A percentile compares a stretch with the other conserved stretches of the same genome.
Evolutionary conservation across 805 yeast species (phyloP).

Genomic region (Maudiozyma saulgeensis): DNA sequence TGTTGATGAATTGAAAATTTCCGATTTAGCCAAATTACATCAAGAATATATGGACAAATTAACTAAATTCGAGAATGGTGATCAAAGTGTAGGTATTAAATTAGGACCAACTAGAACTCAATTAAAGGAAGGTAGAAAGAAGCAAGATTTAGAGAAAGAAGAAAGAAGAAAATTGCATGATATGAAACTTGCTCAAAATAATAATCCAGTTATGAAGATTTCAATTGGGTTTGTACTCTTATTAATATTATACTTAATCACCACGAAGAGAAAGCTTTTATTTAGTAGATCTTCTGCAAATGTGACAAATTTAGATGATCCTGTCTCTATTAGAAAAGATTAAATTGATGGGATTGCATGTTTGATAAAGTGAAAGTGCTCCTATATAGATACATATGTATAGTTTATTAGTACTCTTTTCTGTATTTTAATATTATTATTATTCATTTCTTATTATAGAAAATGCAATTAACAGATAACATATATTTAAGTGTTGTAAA

Average conservation of each 20-base stretch:
- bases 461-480: too few species aligned
- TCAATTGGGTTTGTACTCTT: conserved; percentile 10
- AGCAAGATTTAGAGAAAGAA: conserved; percentile 6
- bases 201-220: conserved; percentile 17
- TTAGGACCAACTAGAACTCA: conserved; percentile 6
- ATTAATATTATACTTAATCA: conserved; percentile 9
- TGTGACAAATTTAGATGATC: conserved; percentile 8
- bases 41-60: conserved; percentile 16
- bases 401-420: not conserved
- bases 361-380: not conserved
- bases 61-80: conserved; percentile 24
- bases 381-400: not conserved
- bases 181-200: conserved; percentile 8
- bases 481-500: too few species aligned
- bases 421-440: not conserved
- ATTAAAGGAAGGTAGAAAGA: conserved; percentile 9
- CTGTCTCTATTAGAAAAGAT: conserved; percentile 23
- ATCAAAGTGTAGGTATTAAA: conserved; percentile 18
- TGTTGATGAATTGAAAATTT: conserved; percentile 23
- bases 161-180: conserved; percentile 11
- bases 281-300: not conserved
- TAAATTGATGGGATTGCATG: not conserved
- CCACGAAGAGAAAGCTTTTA: conserved; percentile 2
- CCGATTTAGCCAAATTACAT: conserved; percentile 13
- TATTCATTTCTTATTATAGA: too few species aligned